Conservation (phyloP, 495 filamentous ascomycete genomes). For the Penicillium antarcticum region DNA sequence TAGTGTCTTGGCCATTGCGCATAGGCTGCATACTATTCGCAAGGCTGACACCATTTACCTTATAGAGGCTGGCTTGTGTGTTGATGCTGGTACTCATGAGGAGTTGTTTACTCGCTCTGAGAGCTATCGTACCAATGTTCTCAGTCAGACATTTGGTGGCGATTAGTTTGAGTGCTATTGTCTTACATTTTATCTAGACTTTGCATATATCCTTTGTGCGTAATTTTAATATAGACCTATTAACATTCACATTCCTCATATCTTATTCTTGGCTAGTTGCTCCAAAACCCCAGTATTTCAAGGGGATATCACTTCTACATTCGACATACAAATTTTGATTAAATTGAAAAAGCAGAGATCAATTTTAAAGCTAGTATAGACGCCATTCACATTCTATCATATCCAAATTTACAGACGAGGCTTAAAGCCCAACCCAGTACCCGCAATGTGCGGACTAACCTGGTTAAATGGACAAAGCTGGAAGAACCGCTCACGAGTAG, state of each 20-base stretch:
- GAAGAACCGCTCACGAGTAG: constrained; percentile 59
- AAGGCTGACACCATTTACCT: constrained; percentile 72
- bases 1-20: constrained; percentile 72
- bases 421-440: constrained; percentile 14
- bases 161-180: too few relatives aligned
- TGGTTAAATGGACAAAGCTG: constrained; percentile 53
- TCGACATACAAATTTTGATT: too few relatives aligned
- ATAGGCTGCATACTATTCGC: constrained; percentile 70
- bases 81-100: constrained; percentile 65
- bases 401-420: constrained; percentile 6
- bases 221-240: too few relatives aligned
- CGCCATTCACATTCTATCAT: background rate
- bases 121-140: constrained; percentile 53
- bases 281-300: too few relatives aligned
- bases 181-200: too few relatives aligned
- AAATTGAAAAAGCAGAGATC: background rate
- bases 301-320: too few relatives aligned
- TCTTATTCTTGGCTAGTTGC: too few relatives aligned
- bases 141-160: constrained; percentile 26
- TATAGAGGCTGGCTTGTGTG: constrained; percentile 61
- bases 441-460: constrained; percentile 13
- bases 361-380: background rate
- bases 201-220: too few relatives aligned
- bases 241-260: too few relatives aligned
- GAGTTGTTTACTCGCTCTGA: constrained; percentile 59